Conservation (phyloP, 768 basidiomycete species). For the Pleurotus eryngii region DNA sequence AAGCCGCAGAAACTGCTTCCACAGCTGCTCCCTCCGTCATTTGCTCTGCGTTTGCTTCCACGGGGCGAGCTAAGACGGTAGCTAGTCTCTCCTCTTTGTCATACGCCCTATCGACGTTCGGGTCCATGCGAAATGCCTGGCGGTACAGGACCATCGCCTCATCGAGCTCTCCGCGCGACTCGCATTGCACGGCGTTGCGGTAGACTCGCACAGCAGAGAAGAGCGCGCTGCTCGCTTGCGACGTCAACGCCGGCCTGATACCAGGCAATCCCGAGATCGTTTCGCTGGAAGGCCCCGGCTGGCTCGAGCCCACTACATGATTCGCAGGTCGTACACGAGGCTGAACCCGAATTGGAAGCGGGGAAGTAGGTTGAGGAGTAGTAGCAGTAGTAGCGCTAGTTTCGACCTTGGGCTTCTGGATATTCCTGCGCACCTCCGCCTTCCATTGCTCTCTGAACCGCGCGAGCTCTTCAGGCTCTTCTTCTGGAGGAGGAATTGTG, state of each 20-base stretch:
- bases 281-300: slow-evolving; percentile 16
- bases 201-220: slow-evolving; percentile 63
- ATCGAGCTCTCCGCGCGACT: slow-evolving; percentile 73
- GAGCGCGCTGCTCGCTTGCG: slow-evolving; percentile 17
- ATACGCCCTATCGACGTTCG: slow-evolving; percentile 74
- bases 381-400: slow-evolving; percentile 6
- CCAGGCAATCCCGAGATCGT: slow-evolving; percentile 14
- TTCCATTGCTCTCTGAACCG: slow-evolving; percentile 75
- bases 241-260: neutral
- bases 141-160: slow-evolving; percentile 76
- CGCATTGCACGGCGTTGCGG: slow-evolving; percentile 63
- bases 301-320: neutral
- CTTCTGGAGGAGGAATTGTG: slow-evolving; percentile 20
- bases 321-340: neutral
- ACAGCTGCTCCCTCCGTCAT: neutral
- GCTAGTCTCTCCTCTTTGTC: slow-evolving; percentile 51
- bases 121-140: slow-evolving; percentile 40
- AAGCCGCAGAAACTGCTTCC: neutral
- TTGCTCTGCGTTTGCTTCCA: slow-evolving; percentile 13
- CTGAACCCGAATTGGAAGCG: slow-evolving; percentile 3
- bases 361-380: slow-evolving; percentile 1
- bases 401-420: slow-evolving; percentile 2
- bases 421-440: slow-evolving; percentile 50
- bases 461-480: slow-evolving; percentile 60
- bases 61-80: slow-evolving; percentile 27